Conservation (phyloP, 1,284 basidiomycete species). For the Ceratorhiza oryzae-sativae region DNA sequence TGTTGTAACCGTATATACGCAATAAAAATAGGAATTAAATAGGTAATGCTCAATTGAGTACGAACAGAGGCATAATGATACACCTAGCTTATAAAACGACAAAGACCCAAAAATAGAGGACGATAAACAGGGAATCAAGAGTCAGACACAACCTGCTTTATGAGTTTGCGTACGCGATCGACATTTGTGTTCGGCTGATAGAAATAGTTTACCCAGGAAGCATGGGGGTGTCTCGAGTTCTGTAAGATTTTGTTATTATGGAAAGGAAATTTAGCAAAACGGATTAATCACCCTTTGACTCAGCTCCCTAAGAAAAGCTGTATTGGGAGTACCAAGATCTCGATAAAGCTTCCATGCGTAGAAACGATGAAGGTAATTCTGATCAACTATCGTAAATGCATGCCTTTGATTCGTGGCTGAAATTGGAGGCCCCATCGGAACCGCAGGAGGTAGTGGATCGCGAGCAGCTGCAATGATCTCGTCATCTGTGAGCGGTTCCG, state of each 20-base stretch:
- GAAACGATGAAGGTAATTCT: slow-evolving; percentile 3
- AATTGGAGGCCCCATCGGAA: neutral
- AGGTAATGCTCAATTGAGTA: neutral
- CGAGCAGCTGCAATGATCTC: slow-evolving; percentile 19
- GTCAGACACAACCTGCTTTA: neutral
- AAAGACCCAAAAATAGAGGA: neutral
- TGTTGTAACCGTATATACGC: neutral
- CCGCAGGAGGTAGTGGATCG: neutral
- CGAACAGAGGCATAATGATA: neutral
- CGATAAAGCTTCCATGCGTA: slow-evolving; percentile 22
- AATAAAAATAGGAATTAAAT: neutral
- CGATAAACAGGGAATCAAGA: neutral
- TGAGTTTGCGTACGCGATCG: neutral
- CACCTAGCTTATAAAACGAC: neutral
- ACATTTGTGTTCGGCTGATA: neutral
- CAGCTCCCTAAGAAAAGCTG: neutral
- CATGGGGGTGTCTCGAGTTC: neutral
- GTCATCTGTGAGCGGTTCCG: neutral
- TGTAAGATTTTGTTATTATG: neutral
- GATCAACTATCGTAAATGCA: slow-evolving; percentile 10
- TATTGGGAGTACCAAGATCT: neutral
- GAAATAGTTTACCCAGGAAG: neutral
- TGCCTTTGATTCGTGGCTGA: neutral
- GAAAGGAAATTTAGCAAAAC: neutral
- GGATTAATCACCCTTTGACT: neutral